Evolutionary conservation across 2,329 filamentous ascomycete genomes (phyloP).

Genomic region (Fusarium pininemorale): DNA sequence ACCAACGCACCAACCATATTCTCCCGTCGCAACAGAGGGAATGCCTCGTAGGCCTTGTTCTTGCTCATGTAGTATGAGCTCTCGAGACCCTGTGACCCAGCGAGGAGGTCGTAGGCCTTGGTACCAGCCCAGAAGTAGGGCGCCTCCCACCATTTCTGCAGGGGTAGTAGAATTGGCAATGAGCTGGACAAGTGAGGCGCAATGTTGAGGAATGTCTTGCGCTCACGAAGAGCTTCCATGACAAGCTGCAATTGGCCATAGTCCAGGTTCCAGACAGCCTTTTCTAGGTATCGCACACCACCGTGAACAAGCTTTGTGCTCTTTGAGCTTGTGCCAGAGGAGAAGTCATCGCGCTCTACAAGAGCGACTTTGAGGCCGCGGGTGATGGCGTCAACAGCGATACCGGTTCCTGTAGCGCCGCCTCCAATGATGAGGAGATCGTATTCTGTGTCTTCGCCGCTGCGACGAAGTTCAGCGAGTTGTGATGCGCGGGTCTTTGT

Average conservation of each 20-base stretch:
- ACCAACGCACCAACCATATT: conserved; percentile 80
- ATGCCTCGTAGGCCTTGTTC: conserved; percentile 79
- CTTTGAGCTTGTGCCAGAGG: conserved; percentile 83
- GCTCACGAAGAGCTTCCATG: conserved; percentile 82
- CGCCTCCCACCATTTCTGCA: conserved; percentile 85
- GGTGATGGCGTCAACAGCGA: conserved; percentile 83
- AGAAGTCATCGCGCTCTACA: conserved; percentile 86
- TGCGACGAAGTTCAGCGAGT: conserved; percentile 52
- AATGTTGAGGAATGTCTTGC: conserved; percentile 84
- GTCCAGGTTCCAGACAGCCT: conserved; percentile 86
- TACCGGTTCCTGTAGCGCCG: conserved; percentile 81
- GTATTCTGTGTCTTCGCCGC: conserved; percentile 65
- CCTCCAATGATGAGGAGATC: conserved; percentile 83
- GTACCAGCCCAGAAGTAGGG: conserved; percentile 77
- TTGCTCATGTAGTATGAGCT: conserved; percentile 83
- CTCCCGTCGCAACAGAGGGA: conserved; percentile 80
- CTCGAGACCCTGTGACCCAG: conserved; percentile 83
- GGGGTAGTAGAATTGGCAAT: conserved; percentile 84
- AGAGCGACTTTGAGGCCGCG: conserved; percentile 81
- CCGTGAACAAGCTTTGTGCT: conserved; percentile 89
- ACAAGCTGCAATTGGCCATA: conserved; percentile 85
- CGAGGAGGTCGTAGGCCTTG: conserved; percentile 83
- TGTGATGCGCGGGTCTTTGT: conserved; percentile 50
- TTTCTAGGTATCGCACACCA: conserved; percentile 85
- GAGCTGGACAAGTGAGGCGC: conserved; percentile 83